Evolutionary conservation across 2,329 filamentous ascomycete species (phyloP), one percentile per base, ranked within the genome.

Genomic region (Clonostachys solani): DNA sequence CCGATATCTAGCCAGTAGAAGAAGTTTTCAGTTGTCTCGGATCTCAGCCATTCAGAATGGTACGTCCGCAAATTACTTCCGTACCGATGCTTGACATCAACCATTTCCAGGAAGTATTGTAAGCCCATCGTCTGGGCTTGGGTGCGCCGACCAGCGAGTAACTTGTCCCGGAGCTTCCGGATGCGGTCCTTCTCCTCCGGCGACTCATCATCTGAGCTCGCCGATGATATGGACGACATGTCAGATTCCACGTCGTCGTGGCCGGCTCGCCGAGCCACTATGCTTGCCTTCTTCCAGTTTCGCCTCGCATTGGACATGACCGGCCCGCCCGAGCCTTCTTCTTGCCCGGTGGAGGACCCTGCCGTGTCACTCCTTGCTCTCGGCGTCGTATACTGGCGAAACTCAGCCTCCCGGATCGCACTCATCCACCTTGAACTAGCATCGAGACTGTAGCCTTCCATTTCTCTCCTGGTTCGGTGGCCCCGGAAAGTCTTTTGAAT

Each of bases 1-100:
- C 92, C 92, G 49, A 87, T 75, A 61, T 96, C 92, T 2, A 96
- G 74, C 91, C 92, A 96, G 67, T 91, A 92, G 64, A 96, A 96
- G 75, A 92, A 96, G 60, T 94, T 95, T 62, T 96, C 86, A 5
- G 83, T 80, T 0, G 89, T 92, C 29, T 87, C 74, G 2, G 81
- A 73, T 50, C 78, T 81, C 63, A 90, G 90, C 92, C 92, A 96
- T 53, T 87, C 82, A 49, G 83, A 80, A 59, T 96, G 92, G 56
- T 96, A 96, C 33, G 81, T 78, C 33, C 87, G 77, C 44, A 96
- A 66, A 55, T 94, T 95, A 46, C 84, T 86, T 5, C 91, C 92
- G 59, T 96, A 95, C 5, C 91, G 81, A 61, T 96, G 91, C 64
- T 95, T 92, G 42, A 84, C 69, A 61, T 94, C 88, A 8, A 92